These are phyloP conservation scores for Brassica balearica DNA, from an alignment of 441 rosid genomes.

Conservation along the genomic window DNA sequence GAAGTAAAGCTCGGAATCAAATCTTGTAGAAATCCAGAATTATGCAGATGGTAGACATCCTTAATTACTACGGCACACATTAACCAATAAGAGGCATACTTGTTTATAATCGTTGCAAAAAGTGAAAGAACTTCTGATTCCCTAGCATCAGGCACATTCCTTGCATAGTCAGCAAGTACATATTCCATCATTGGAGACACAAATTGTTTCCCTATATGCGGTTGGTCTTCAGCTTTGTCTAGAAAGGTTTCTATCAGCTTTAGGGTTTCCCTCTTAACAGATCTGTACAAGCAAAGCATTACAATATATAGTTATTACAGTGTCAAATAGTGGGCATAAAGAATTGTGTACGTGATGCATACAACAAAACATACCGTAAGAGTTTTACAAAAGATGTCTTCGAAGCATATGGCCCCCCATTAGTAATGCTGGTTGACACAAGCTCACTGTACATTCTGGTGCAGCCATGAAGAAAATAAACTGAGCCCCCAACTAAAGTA, in stretches of 20 bases:
- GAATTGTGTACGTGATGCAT: conserved; percentile 20
- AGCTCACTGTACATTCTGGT: conserved; percentile 99
- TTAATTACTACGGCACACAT: neutral
- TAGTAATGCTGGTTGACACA: conserved; percentile 91
- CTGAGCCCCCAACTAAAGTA: conserved; percentile 8
- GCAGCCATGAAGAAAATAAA: conserved; percentile 30
- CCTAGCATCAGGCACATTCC: conserved; percentile 99
- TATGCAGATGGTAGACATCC: conserved; percentile 16
- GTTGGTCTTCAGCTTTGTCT: conserved; percentile 99
- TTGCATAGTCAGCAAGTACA: conserved; percentile 95
- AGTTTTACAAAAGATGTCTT: conserved; percentile 96
- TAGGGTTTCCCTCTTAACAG: conserved; percentile 98
- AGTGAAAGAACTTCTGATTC: conserved; percentile 99
- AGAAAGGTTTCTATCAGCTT: conserved; percentile 98
- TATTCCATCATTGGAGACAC: conserved; percentile 99
- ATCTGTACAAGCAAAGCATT: conserved; percentile 56
- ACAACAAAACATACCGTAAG: conserved; percentile 62
- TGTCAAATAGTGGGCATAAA: conserved; percentile 19
- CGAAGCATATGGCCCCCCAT: conserved; percentile 96
- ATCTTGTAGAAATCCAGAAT: neutral
- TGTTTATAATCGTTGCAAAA: conserved; percentile 98
- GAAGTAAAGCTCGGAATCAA: conserved; percentile 2
- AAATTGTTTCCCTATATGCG: conserved; percentile 97
- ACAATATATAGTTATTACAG: conserved; percentile 26
- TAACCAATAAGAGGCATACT: conserved; percentile 56